Evolutionary conservation across 2,329 filamentous ascomycete genomes (phyloP), one percentile per base, ranked within the genome.

Genomic region (Fusarium transvaalense): DNA sequence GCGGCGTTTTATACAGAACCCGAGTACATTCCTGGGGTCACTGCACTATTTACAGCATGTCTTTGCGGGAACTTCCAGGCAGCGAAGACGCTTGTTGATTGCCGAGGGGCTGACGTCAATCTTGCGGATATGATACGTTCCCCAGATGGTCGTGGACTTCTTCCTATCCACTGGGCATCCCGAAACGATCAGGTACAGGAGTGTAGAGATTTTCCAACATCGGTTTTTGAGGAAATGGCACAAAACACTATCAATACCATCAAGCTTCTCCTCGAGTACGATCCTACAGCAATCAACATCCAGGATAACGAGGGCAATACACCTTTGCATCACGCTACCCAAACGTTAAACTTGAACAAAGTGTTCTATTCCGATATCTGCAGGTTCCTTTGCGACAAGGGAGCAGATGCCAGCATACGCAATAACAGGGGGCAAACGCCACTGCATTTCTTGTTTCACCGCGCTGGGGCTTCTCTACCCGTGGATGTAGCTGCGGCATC

Each of bases 221-320:
- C 13, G 1, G 17, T 6, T 4, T 1, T 35, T 1, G 0, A 1
- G 0, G 39, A 35, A 12, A 46, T 7, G n/a, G 38, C 31, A 17
- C 7, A 7, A 14, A 43, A 4, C 3, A 10, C 27, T 12, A 3
- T 12, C 3, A 3, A 17, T 0, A 34, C 5, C 17, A 31, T 53
- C 3, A 13, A 0, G 10, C 0, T 57, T 2, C 3, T 53, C 1
- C 31, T 57, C 4, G 3, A 31, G 0, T 7, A 7, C 1, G 47
- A 57, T 13, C 55, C 38, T 3, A n/a, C n/a, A 14, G 25, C 7
- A 13, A 1, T 53, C 6, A 57, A 57, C 0, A 1, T 10, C 7
- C 6, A 34, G 3, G 55, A 57, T 0, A 23, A 37, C 4, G 3
- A 34, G 12, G 38, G 55, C 2, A 17, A 57, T 42, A 57, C 47